These are phyloP conservation scores for Fomitopsis pulvina DNA, from an alignment of 768 basidiomycete genomes.

Conservation along the genomic window DNA sequence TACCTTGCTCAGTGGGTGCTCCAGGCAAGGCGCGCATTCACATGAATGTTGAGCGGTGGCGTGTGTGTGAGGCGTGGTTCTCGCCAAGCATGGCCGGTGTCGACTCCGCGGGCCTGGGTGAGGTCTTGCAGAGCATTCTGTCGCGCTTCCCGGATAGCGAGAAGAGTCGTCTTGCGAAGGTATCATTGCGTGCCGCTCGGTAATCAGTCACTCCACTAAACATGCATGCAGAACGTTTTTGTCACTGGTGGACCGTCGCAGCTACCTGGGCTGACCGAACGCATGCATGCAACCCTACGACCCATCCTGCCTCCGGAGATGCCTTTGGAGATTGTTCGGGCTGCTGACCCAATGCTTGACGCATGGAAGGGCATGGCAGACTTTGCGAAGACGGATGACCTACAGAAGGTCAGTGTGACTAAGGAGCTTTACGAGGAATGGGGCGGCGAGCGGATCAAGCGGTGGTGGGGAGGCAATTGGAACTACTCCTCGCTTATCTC, in stretches of 20 bases:
- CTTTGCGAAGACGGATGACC: conserved; percentile 53
- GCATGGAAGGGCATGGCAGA: conserved; percentile 93
- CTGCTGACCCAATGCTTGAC: conserved; percentile 63
- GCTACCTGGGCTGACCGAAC: conserved; percentile 59
- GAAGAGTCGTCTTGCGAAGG: conserved; percentile 70
- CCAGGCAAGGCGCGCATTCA: conserved; percentile 77
- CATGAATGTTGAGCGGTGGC: conserved; percentile 83
- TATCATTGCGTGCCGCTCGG: conserved; percentile 25
- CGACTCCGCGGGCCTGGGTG: conserved; percentile 91
- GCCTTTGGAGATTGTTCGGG: conserved; percentile 54
- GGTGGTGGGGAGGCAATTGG: conserved; percentile 94
- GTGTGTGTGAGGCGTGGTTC: conserved; percentile 91
- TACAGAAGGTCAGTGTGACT: conserved; percentile 53
- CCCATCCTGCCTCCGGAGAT: conserved; percentile 84
- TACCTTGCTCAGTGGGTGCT: not conserved
- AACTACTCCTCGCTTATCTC: conserved; percentile 33
- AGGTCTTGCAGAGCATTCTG: conserved; percentile 82
- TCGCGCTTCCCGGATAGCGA: conserved; percentile 62
- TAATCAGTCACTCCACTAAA: not conserved
- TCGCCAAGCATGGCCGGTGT: conserved; percentile 91
- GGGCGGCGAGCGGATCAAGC: conserved; percentile 80
- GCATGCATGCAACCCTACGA: conserved; percentile 68
- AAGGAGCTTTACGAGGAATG: conserved; percentile 84
- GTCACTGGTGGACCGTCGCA: conserved; percentile 79
- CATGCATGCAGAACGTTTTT: conserved; percentile 69